Conservation (phyloP, 2,329 filamentous ascomycete genomes). For the Clarireedia paspali region DNA sequence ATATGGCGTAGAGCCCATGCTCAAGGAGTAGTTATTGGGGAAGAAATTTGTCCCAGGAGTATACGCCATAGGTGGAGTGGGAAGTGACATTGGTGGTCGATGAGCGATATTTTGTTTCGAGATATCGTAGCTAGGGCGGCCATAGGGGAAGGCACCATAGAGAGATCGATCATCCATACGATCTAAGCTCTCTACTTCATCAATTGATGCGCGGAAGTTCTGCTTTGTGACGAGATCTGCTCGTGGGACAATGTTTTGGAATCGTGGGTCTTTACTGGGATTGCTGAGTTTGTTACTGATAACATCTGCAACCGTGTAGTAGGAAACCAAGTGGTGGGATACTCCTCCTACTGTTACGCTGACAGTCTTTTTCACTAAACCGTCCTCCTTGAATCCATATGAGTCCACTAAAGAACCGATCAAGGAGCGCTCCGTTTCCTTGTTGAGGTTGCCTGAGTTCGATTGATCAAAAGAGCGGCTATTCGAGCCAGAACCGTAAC, state of each 20-base stretch:
- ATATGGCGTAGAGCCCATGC: constrained; percentile 14
- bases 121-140: constrained; percentile 25
- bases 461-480: constrained; percentile 12
- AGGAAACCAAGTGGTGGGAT: constrained; percentile 80
- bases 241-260: constrained; percentile 47
- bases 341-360: constrained; percentile 68
- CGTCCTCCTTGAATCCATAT: constrained; percentile 76
- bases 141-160: constrained; percentile 18
- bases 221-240: constrained; percentile 50
- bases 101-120: constrained; percentile 22
- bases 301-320: constrained; percentile 81
- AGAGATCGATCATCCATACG: constrained; percentile 24
- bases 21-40: constrained; percentile 17
- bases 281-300: constrained; percentile 45
- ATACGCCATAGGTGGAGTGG: constrained; percentile 22
- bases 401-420: constrained; percentile 84
- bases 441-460: constrained; percentile 20
- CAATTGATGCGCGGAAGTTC: constrained; percentile 59
- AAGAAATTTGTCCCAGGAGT: constrained; percentile 13
- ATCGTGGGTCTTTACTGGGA: constrained; percentile 46
- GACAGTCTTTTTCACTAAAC: constrained; percentile 88
- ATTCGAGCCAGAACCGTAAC: constrained; percentile 9
- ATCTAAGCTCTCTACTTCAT: constrained; percentile 42
- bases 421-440: constrained; percentile 33
- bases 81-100: constrained; percentile 22